Evolutionary conservation across 2,329 filamentous ascomycete genomes (phyloP), one percentile per base, ranked within the genome.

Genomic region (Setomelanomma holmii): DNA sequence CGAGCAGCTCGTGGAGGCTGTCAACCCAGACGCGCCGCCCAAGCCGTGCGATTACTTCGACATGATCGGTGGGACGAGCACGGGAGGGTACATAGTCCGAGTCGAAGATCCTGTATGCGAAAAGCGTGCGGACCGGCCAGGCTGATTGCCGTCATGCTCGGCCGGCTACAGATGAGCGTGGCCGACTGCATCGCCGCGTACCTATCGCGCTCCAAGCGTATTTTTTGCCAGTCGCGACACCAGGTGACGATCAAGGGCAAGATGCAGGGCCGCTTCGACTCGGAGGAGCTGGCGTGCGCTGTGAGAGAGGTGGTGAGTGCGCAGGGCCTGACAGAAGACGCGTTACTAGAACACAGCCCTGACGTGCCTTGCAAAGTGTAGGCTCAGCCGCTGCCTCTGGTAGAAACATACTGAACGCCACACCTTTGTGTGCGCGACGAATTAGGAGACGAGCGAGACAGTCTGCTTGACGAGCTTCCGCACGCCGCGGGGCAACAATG

Each of bases 391-490:
- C 12, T 14, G 16, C 19, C 17, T 21, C 22, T 36, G 5, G 12
- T 40, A 20, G 17, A 5, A 35, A 5, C 14, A 12, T 4, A 34
- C 49, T 53, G 35, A 56, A 40, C 7, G 5, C 23, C 7, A 22
- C 38, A 57, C 51, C 23, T 58, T 58, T 14, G 49, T 58, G 30
- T 49, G 48, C 44, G 67, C 73, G 16, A 73, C 68, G 24, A 70
- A 68, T 33, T 64, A 66, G 36, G 49, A 67, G 40, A 75, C 64
- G 4, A 61, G 56, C 11, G 60, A 68, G 34, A 69, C 66, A 5
- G 68, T 72, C 19, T 64, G 59, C 45, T 58, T 75, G 16, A 68
- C 64, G 10, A 74, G 64, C 58, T 76, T 75, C 58, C 49, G 57
- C 23, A 59, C 63, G 11, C 56, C 53, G 22, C 55, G 48, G 40